Evolutionary conservation across 179 eudicot species (phyloP).

Genomic region (Carnegiea gigantea): DNA sequence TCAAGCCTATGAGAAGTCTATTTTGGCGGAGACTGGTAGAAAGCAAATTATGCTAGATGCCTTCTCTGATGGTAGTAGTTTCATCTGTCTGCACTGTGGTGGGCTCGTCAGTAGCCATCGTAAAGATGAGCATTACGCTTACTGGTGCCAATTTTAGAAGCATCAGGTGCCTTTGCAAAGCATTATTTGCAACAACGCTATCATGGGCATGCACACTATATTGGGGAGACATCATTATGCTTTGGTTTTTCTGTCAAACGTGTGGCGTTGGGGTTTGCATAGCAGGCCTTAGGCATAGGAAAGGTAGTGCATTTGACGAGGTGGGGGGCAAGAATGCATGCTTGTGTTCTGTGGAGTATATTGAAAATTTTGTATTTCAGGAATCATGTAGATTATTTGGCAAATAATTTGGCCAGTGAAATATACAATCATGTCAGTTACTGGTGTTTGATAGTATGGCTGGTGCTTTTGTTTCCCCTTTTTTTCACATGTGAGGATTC

Average conservation of each 20-base stretch:
- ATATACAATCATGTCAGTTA: background rate
- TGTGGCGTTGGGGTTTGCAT: background rate
- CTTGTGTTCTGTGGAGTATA: conserved; percentile 12
- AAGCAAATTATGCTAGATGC: conserved; percentile 84
- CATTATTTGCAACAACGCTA: background rate
- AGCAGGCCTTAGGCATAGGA: background rate
- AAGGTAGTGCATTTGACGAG: background rate
- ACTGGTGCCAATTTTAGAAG: conserved; percentile 66
- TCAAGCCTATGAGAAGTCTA: conserved; percentile 58
- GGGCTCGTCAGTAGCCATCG: conserved; percentile 83
- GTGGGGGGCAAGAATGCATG: background rate
- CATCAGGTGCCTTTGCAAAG: conserved; percentile 12
- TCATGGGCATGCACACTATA: background rate
- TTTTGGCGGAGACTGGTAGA: conserved; percentile 80
- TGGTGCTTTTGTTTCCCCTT: too few species aligned
- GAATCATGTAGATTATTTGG: conserved; percentile 3
- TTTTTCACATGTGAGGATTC: too few species aligned
- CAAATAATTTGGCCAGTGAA: background rate
- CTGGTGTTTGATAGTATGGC: too few species aligned
- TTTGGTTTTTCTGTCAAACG: background rate
- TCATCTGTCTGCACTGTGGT: conserved; percentile 88
- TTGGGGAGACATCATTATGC: background rate
- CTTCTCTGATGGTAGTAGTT: conserved; percentile 88
- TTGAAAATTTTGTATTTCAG: conserved; percentile 1
- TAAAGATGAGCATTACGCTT: conserved; percentile 80